These are phyloP conservation scores for Brasenia schreberi DNA, from an alignment of 164 flowering plant species.

Conservation along the genomic window DNA sequence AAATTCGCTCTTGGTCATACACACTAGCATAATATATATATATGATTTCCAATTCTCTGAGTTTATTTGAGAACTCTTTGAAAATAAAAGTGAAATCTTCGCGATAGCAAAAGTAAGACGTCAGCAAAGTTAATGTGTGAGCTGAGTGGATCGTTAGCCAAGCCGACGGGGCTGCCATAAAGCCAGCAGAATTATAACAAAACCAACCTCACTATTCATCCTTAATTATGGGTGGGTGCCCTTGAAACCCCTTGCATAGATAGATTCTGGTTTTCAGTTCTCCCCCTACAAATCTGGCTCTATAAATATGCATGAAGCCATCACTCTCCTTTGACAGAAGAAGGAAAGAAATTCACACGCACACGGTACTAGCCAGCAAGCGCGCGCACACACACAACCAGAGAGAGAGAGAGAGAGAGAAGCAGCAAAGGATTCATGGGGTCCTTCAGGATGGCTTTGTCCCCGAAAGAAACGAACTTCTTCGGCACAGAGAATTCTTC, in stretches of 20 bases:
- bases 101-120: too few relatives aligned
- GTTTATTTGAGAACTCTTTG: too few relatives aligned
- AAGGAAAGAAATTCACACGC: not conserved
- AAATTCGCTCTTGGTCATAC: too few relatives aligned
- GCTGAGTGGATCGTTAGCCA: not conserved
- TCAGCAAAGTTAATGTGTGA: not conserved
- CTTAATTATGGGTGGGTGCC: not conserved
- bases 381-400: too few relatives aligned
- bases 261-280: constrained; percentile 26
- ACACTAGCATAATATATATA: too few relatives aligned
- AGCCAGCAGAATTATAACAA: not conserved
- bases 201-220: not conserved
- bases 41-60: too few relatives aligned
- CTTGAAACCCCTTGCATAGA: not conserved
- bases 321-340: not conserved
- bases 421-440: constrained; percentile 25
- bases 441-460: constrained; percentile 28
- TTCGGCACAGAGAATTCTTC: constrained; percentile 13
- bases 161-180: not conserved
- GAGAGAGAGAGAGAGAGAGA: constrained; percentile 2
- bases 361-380: not conserved
- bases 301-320: constrained; percentile 17
- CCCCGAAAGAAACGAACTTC: constrained; percentile 12
- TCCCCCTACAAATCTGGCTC: constrained; percentile 4
- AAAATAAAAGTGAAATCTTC: too few relatives aligned